Base-by-base conservation (phyloP, 2,329 filamentous ascomycete species). In the Aspergillus luchuensis region DNA sequence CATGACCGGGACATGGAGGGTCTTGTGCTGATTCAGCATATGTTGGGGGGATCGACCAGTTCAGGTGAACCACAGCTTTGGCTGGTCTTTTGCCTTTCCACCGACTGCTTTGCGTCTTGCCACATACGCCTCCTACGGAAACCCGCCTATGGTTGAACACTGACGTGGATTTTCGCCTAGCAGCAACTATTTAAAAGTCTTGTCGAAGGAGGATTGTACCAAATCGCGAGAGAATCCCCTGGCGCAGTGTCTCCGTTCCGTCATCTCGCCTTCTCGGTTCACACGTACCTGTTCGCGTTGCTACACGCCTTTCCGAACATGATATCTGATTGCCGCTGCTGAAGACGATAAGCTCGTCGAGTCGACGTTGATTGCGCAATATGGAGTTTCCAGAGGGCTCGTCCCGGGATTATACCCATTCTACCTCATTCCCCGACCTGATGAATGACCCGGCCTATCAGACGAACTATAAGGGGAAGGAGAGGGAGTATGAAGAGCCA, bases 401-500 rank as follows among this genome's bases (percentile, higher is more conserved):
- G 38, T 59, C 57, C 55, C 71, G 62, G 56, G 66, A 67, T 48
- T 60, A 63, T 58, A 60, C 66, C 56, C 64, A 56, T 47, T 58
- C 57, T 8, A 53, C 66, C 13, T 53, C 68, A 25, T 72, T 72
- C 21, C 79, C 81, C 38, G 83, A 86, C 66, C 66, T 86, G 66
- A 86, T 85, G 84, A 86, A 85, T 72, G 83, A 86, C 67, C 80
- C 82, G 50, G 74, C 79, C 57, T 84, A 80, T 66, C 79, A 77
- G 62, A 77, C 76, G 17, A 80, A 80, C 58, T 57, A 62, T 25
- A 71, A 74, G 54, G 67, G 70, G 49, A 77, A 76, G 64, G 72
- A 74, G 36, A 77, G 70, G 60, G 71, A 71, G 17, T 41, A 73
- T 21, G 79, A 83, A 58, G 88, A 90, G 57, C 83, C 84, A 59